Conservation (phyloP, 2,329 filamentous ascomycete genomes). For the Colletotrichum sp. region DNA sequence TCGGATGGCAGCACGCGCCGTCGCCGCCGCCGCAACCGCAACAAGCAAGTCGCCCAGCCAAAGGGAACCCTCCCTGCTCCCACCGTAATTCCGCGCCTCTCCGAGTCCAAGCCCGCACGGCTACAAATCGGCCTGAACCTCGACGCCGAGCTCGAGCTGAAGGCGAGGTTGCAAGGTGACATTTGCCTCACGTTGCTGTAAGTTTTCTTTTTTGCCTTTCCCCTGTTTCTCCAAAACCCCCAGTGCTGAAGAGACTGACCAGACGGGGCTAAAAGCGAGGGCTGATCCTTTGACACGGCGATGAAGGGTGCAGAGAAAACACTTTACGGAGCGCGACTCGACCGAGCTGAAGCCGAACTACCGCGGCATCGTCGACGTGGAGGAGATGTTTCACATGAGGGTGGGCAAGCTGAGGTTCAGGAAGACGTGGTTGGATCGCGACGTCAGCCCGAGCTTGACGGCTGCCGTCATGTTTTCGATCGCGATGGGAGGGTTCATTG, state of each 20-base stretch:
- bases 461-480: slow-evolving; percentile 22
- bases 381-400: slow-evolving; percentile 38
- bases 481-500: slow-evolving; percentile 26
- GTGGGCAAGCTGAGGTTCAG: slow-evolving; percentile 32
- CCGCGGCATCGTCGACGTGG: slow-evolving; percentile 10
- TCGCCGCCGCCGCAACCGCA: neutral
- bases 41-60: neutral
- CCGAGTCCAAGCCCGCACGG: slow-evolving; percentile 65
- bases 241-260: neutral
- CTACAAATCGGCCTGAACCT: slow-evolving; percentile 75
- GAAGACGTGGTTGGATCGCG: slow-evolving; percentile 34
- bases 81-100: slow-evolving; percentile 26
- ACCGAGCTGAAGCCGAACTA: slow-evolving; percentile 2
- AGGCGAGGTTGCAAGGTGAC: slow-evolving; percentile 79
- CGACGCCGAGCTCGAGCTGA: slow-evolving; percentile 78
- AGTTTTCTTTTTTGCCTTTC: slow-evolving; percentile 19
- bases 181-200: slow-evolving; percentile 74
- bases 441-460: slow-evolving; percentile 29
- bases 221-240: neutral
- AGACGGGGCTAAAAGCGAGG: slow-evolving; percentile 5
- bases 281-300: neutral
- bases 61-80: neutral
- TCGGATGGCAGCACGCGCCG: slow-evolving; percentile 7
- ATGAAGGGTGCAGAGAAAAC: slow-evolving; percentile 16
- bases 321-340: neutral